Conservation (phyloP, 305 asterid genomes). For the Striga hermonthica region DNA sequence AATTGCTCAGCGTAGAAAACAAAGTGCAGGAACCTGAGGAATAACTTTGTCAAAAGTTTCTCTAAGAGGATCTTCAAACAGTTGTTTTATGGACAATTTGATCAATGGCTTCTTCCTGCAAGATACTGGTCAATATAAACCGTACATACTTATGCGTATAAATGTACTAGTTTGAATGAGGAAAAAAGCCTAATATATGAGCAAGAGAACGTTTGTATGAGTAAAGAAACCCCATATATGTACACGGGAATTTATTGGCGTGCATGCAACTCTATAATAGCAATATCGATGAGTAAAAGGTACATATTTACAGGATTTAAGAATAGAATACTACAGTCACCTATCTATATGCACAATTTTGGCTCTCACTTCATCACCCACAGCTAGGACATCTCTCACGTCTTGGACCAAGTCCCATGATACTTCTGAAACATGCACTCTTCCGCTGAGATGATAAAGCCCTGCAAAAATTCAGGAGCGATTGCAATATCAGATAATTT, state of each 20-base stretch:
- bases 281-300: constrained; percentile 1
- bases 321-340: constrained; percentile 37
- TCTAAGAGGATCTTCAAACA: constrained; percentile 88
- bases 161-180: neutral
- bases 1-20: neutral
- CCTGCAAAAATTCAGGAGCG: constrained; percentile 44
- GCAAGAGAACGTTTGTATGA: neutral
- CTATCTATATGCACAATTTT: constrained; percentile 68
- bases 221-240: neutral
- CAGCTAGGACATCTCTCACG: constrained; percentile 68
- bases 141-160: neutral
- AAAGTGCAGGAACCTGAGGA: constrained; percentile 60
- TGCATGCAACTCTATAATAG: neutral
- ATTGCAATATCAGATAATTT: neutral
- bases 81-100: constrained; percentile 80
- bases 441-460: constrained; percentile 70
- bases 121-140: neutral
- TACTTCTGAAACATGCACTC: constrained; percentile 91
- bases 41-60: constrained; percentile 93
- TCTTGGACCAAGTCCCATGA: constrained; percentile 98
- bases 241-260: neutral
- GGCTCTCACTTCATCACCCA: constrained; percentile 78
- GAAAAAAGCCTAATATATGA: neutral
- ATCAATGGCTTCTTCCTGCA: constrained; percentile 71
- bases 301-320: neutral